Base-by-base conservation (phyloP, 495 filamentous ascomycete genomes). In the Durotheca rogersii region DNA sequence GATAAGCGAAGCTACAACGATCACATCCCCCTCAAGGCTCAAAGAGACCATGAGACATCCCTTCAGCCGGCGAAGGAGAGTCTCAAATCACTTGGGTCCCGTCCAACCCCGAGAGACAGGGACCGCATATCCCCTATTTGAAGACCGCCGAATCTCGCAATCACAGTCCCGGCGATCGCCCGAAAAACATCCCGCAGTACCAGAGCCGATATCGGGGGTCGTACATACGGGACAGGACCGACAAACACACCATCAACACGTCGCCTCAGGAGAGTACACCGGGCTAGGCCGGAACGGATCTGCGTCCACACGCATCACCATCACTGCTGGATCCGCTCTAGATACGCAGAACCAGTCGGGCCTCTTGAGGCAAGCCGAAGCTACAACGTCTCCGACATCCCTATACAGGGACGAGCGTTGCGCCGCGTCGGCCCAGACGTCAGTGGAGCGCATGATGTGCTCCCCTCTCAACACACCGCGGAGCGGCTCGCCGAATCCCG, bases 271-370 rank as follows among this genome's bases (percentile, higher is more conserved):
- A 15, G 15, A 41, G 42, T 31, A 45, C 39, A 25, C 35, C 43
- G 43, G 35, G 21, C 38, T 21, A 38, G 7, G n/a, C 48, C 59
- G 7, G 47, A 25, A 21, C 61, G 61, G 39, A 58, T 75, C 53
- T 76, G 74, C 59, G 52, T 77, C 37, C 77, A 79, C 61, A 79
- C 71, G 56, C 77, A 80, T 47, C 75, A 80, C 49, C 76, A 80
- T 55, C 77, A 80, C 65, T 80, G 78, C 67, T 80, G 75, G 77
- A 56, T 77, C 21, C 72, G 69, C 11, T 65, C 66, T 19, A 47
- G 39, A 32, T 52, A 63, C 17, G 40, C 59, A 41, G 58, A 46
- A 11, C 52, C 55, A 25, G 47, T 51, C 10, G 56, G 56, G 31
- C 31, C 43, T 21, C n/a, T 18, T 12, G 35, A 41, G 27, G 30